These are phyloP conservation scores for Umbellularia californica DNA, from an alignment of 164 flowering plant species.

Conservation along the genomic window DNA sequence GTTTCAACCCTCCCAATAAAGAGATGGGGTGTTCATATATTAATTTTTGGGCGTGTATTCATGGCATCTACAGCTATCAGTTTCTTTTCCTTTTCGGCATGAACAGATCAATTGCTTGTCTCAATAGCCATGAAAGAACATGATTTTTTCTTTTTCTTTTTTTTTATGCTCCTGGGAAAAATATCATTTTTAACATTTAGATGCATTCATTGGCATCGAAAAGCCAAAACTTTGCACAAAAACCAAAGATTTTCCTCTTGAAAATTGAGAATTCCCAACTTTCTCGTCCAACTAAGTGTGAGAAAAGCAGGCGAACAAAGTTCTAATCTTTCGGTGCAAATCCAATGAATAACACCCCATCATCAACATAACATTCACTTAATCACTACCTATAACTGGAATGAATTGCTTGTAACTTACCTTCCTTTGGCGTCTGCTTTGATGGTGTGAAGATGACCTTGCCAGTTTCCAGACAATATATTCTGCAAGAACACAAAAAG, in stretches of 20 bases:
- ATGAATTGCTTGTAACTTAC: slow-evolving; percentile 22
- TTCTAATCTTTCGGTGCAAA: too few relatives aligned
- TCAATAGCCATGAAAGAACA: not conserved
- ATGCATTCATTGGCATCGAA: not conserved
- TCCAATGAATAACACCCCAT: not conserved
- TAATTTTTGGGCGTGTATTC: too few relatives aligned
- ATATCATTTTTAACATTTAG: too few relatives aligned
- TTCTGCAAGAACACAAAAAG: slow-evolving; percentile 39
- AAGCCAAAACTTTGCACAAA: not conserved
- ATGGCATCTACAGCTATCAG: too few relatives aligned
- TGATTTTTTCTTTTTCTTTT: too few relatives aligned
- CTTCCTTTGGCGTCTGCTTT: slow-evolving; percentile 85
- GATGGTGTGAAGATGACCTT: slow-evolving; percentile 62
- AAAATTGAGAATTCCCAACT: not conserved
- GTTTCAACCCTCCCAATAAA: too few relatives aligned
- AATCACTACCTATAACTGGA: not conserved
- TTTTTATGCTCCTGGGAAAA: too few relatives aligned
- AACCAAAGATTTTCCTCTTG: not conserved
- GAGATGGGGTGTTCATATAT: too few relatives aligned
- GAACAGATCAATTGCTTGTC: too few relatives aligned
- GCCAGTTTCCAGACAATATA: slow-evolving; percentile 76
- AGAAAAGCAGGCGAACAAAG: not conserved
- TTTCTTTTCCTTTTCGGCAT: too few relatives aligned
- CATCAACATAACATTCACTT: not conserved
- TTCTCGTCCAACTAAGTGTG: not conserved